Evolutionary conservation across 495 filamentous ascomycete species (phyloP).

Genomic region (Staphylotrichum tortipilum): DNA sequence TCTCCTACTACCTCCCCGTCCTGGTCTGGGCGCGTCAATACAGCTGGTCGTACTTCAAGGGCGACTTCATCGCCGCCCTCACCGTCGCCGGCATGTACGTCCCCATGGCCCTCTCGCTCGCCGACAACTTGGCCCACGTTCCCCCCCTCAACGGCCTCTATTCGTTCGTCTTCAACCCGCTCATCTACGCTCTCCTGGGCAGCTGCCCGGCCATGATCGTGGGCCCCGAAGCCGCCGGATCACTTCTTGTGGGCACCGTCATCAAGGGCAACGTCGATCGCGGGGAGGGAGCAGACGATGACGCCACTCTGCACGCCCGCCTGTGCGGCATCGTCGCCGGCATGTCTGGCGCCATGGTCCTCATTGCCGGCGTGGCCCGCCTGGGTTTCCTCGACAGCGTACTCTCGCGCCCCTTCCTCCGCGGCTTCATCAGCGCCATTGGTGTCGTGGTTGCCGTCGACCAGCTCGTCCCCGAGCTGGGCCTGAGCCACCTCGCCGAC

Average conservation of each 20-base stretch:
- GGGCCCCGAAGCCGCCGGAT: constrained; percentile 90
- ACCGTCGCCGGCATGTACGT: constrained; percentile 97
- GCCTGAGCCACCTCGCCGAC: constrained; percentile 55
- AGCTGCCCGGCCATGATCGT: constrained; percentile 91
- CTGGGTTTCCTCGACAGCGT: constrained; percentile 96
- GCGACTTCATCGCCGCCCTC: constrained; percentile 77
- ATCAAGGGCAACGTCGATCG: constrained; percentile 67
- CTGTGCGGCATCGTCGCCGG: constrained; percentile 86
- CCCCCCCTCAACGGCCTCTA: constrained; percentile 95
- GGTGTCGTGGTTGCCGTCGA: constrained; percentile 94
- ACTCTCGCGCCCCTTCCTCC: constrained; percentile 79
- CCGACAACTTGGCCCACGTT: constrained; percentile 88
- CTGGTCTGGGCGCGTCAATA: constrained; percentile 85
- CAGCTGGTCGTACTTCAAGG: constrained; percentile 65
- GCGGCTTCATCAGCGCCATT: constrained; percentile 94
- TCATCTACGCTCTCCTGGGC: constrained; percentile 82
- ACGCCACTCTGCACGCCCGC: constrained; percentile 61
- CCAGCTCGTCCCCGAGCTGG: constrained; percentile 85
- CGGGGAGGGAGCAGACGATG: constrained; percentile 61
- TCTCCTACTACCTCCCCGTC: constrained; percentile 88
- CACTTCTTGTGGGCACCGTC: constrained; percentile 78
- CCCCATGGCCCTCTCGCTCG: constrained; percentile 89
- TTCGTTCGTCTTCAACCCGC: constrained; percentile 82
- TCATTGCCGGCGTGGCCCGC: constrained; percentile 71
- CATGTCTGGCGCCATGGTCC: constrained; percentile 77